A percentile compares a stretch with the other conserved stretches of the same genome.
Evolutionary conservation across 78 protist species (phyloP).

Genomic region (Guillardia theta): DNA sequence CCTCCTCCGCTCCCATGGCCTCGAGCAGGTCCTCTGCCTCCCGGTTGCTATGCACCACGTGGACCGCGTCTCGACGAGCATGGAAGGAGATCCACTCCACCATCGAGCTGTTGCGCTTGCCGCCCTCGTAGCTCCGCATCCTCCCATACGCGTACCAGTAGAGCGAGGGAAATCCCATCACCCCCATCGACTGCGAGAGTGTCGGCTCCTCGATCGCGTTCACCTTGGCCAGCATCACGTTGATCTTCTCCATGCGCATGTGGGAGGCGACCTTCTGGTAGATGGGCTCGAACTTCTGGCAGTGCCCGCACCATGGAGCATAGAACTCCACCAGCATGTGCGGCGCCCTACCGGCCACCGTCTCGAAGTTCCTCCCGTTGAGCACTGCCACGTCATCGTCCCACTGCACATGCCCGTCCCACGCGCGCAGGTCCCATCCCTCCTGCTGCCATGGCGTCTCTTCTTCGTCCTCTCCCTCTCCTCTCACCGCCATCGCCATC

Average conservation of each 20-base stretch:
- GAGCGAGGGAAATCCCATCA: neutral
- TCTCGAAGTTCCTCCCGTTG: slow-evolving; percentile 14
- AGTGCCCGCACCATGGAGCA: slow-evolving; percentile 60
- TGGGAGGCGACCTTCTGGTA: neutral
- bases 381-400: neutral
- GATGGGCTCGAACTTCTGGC: slow-evolving; percentile 33
- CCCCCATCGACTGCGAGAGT: neutral
- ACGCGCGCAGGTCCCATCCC: too few species aligned
- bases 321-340: neutral
- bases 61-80: neutral
- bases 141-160: slow-evolving; percentile 19
- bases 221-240: neutral
- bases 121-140: neutral
- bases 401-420: slow-evolving; percentile 10
- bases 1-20: neutral
- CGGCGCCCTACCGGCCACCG: neutral
- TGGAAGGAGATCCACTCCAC: slow-evolving; percentile 38
- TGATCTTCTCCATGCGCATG: neutral
- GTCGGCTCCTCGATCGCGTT: neutral
- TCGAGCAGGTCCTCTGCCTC: neutral
- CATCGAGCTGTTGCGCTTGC: neutral
- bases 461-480: too few species aligned
- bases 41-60: neutral
- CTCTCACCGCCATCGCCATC: too few species aligned
- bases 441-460: too few species aligned